phyloP scores from a whole-genome alignment of 495 filamentous ascomycete genomes.

The Echria macrotheca region DNA sequence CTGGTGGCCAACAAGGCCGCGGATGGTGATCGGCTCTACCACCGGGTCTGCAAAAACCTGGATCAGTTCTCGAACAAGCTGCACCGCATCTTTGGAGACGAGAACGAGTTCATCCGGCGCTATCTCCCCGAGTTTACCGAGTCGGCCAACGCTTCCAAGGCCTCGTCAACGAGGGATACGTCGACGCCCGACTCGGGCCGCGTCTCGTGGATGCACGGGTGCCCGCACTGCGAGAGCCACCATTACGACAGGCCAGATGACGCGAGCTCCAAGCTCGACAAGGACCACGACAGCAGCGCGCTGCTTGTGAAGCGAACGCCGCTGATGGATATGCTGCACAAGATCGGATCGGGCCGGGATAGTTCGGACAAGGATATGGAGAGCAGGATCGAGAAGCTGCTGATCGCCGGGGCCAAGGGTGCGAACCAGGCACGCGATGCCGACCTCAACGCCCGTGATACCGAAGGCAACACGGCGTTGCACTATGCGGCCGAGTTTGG shows the following conservation, averaged over 20 bases:
- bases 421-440: slow-evolving; percentile 15
- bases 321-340: slow-evolving; percentile 27
- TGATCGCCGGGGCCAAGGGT: slow-evolving; percentile 17
- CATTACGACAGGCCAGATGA: slow-evolving; percentile 1
- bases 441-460: slow-evolving; percentile 26
- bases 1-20: slow-evolving; percentile 27
- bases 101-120: slow-evolving; percentile 28
- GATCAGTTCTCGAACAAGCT: slow-evolving; percentile 23
- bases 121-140: slow-evolving; percentile 30
- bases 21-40: slow-evolving; percentile 24
- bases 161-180: slow-evolving; percentile 22
- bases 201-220: slow-evolving; percentile 10
- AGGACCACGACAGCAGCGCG: slow-evolving; percentile 16
- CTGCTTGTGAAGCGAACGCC: slow-evolving; percentile 23
- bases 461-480: slow-evolving; percentile 30
- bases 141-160: slow-evolving; percentile 8
- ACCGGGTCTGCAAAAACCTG: slow-evolving; percentile 28
- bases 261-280: slow-evolving; percentile 1
- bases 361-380: slow-evolving; percentile 20
- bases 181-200: slow-evolving; percentile 23
- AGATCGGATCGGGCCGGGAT: slow-evolving; percentile 20
- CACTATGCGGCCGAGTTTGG: slow-evolving; percentile 33
- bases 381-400: slow-evolving; percentile 16
- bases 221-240: slow-evolving; percentile 10
- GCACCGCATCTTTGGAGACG: slow-evolving; percentile 31